Evolutionary conservation across 768 basidiomycete genomes (phyloP).

Genomic region (Cyathus striatus): DNA sequence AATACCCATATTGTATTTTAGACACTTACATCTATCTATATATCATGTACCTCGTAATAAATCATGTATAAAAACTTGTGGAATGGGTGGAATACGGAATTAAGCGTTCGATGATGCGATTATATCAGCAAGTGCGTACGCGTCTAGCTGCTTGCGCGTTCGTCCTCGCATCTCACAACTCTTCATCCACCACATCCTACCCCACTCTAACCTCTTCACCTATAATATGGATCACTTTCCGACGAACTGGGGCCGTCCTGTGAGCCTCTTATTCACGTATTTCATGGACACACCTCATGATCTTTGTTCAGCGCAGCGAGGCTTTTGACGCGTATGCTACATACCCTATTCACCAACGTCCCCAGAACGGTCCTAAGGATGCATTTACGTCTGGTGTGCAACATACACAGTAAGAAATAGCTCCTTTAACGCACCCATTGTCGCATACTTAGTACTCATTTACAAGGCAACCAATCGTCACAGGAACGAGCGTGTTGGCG

Average conservation of each 20-base stretch:
- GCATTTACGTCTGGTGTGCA: constrained; percentile 63
- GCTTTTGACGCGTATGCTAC: constrained; percentile 71
- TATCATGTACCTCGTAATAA: too few relatives aligned
- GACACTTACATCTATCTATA: too few relatives aligned
- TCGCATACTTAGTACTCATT: neutral
- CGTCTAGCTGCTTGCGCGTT: too few relatives aligned
- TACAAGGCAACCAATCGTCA: constrained; percentile 90
- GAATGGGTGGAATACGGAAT: too few relatives aligned
- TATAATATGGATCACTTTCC: constrained; percentile 75
- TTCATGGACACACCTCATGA: neutral
- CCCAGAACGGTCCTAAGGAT: constrained; percentile 45
- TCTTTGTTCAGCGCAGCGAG: constrained; percentile 63
- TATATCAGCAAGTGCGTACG: too few relatives aligned
- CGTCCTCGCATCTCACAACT: too few relatives aligned
- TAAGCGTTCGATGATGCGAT: too few relatives aligned
- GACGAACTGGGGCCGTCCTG: constrained; percentile 78
- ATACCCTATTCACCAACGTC: constrained; percentile 65
- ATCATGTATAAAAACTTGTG: too few relatives aligned
- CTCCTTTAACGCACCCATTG: neutral
- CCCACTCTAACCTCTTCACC: neutral
- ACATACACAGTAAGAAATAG: constrained; percentile 61
- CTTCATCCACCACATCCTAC: neutral
- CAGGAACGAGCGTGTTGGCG: constrained; percentile 93
- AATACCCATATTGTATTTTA: too few relatives aligned
- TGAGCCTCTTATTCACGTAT: constrained; percentile 22